Evolutionary conservation across 1,284 basidiomycete genomes (phyloP).

Genomic region (Amylostereum chailletii): DNA sequence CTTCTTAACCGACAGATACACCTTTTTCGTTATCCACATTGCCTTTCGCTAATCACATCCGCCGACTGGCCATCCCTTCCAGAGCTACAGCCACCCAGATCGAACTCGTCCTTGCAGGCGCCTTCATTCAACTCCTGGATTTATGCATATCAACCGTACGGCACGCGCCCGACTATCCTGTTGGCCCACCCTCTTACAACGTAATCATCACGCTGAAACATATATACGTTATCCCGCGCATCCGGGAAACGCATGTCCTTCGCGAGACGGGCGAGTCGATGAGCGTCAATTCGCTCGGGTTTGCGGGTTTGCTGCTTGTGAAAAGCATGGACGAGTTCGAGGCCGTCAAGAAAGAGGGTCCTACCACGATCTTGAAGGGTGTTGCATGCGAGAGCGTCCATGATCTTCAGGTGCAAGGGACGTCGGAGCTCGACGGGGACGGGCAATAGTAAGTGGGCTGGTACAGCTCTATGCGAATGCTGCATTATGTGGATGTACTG

Average conservation of each 20-base stretch:
- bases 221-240: conserved; percentile 75
- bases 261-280: conserved; percentile 43
- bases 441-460: too few relatives aligned
- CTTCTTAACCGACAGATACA: conserved; percentile 38
- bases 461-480: too few relatives aligned
- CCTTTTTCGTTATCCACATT: conserved; percentile 62
- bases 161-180: conserved; percentile 49
- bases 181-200: conserved; percentile 71
- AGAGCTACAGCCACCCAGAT: conserved; percentile 38
- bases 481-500: too few relatives aligned
- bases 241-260: conserved; percentile 44
- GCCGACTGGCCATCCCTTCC: conserved; percentile 44
- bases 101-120: conserved; percentile 46
- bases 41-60: conserved; percentile 76
- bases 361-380: conserved; percentile 48
- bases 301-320: conserved; percentile 78
- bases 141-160: conserved; percentile 70
- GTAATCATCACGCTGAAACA: conserved; percentile 77
- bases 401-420: conserved; percentile 33
- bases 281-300: conserved; percentile 79
- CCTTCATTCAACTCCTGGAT: conserved; percentile 72
- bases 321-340: conserved; percentile 70
- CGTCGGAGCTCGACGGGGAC: conserved; percentile 9
- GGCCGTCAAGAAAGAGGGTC: conserved; percentile 51
- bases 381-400: conserved; percentile 60